Conservation (phyloP, 805 yeast genomes). For the Diddensiella caesifluorescens region DNA sequence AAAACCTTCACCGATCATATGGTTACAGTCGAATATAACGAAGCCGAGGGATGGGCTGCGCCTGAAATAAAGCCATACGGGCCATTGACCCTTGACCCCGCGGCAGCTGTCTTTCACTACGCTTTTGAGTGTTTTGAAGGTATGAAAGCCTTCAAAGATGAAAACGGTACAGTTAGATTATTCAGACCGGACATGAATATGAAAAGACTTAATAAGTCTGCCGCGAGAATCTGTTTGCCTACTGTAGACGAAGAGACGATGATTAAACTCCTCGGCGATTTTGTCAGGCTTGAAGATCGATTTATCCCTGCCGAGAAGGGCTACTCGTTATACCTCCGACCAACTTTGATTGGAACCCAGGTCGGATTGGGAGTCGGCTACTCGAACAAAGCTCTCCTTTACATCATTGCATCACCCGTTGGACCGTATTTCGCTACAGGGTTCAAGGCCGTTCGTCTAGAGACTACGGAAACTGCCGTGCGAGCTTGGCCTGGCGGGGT, state of each 20-base stretch:
- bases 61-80: conserved; percentile 88
- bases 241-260: conserved; percentile 75
- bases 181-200: conserved; percentile 92
- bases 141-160: conserved; percentile 77
- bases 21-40: conserved; percentile 80
- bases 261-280: conserved; percentile 67
- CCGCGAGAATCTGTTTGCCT: conserved; percentile 85
- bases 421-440: conserved; percentile 96
- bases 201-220: conserved; percentile 84
- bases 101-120: conserved; percentile 87
- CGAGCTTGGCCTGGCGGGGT: conserved; percentile 99
- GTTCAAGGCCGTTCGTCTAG: conserved; percentile 88
- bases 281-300: conserved; percentile 65
- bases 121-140: conserved; percentile 96
- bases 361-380: conserved; percentile 80
- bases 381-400: conserved; percentile 78
- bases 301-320: conserved; percentile 85
- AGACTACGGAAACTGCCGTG: conserved; percentile 92
- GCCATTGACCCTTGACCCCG: conserved; percentile 72
- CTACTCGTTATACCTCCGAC: conserved; percentile 87
- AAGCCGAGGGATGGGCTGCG: conserved; percentile 73
- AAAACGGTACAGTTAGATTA: conserved; percentile 58
- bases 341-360: conserved; percentile 91
- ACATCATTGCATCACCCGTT: conserved; percentile 88
- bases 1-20: conserved; percentile 81